Percentiles rank a stretch among this genome's conserved stretches.
Conservation (phyloP, 2,329 filamentous ascomycete genomes). For the Cytospora piceicola region DNA sequence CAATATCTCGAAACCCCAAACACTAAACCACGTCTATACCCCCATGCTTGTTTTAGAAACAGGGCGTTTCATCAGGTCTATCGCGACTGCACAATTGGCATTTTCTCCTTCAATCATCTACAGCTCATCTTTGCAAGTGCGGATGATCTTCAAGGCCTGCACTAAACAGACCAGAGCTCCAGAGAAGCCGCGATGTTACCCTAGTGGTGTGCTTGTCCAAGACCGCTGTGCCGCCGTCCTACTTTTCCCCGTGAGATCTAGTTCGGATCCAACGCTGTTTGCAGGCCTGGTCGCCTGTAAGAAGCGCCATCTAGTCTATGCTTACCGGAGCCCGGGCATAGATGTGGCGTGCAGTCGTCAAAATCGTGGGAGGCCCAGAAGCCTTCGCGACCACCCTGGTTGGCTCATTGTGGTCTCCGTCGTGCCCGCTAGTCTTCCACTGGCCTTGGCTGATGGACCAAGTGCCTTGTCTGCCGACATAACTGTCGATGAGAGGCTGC, state of each 20-base stretch:
- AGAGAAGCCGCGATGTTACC: neutral
- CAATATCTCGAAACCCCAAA: slow-evolving; percentile 6
- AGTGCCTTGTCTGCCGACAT: neutral
- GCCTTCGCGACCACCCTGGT: neutral
- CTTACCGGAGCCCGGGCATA: neutral
- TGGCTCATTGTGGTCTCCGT: neutral
- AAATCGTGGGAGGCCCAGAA: neutral
- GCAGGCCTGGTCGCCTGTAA: neutral
- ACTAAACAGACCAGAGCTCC: neutral
- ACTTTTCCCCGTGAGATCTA: neutral
- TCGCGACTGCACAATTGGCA: neutral
- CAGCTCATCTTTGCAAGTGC: neutral
- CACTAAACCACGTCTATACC: slow-evolving; percentile 6
- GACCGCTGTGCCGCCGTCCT: neutral
- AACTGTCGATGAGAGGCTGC: neutral
- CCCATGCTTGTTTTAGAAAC: slow-evolving; percentile 17
- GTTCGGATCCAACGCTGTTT: neutral
- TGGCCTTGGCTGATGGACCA: neutral
- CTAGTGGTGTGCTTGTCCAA: neutral
- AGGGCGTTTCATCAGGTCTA: slow-evolving; percentile 6
- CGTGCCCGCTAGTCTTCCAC: neutral
- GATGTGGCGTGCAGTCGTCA: neutral
- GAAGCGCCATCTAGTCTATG: neutral
- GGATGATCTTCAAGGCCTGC: neutral
- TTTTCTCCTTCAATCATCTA: neutral